These are phyloP conservation scores for Rhynchosporium secalis DNA, from an alignment of 2,329 filamentous ascomycete species.

Conservation along the genomic window DNA sequence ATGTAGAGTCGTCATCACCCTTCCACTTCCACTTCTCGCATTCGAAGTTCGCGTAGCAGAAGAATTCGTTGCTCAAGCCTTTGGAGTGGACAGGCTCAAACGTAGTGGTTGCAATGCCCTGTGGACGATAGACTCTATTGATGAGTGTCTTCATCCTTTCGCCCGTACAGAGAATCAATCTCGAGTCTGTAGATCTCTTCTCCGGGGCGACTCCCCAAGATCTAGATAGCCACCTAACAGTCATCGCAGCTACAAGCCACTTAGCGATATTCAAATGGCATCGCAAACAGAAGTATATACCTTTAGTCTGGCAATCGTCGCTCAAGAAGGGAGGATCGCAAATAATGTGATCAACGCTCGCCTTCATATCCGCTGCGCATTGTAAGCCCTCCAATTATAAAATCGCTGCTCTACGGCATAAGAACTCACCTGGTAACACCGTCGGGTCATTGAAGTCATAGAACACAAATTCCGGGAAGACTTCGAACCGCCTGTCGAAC, in stretches of 20 bases:
- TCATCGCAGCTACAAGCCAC: constrained; percentile 60
- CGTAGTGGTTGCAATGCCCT: constrained; percentile 63
- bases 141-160: constrained; percentile 71
- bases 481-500: constrained; percentile 69
- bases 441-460: constrained; percentile 74
- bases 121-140: constrained; percentile 63
- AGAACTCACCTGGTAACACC: constrained; percentile 56
- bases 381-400: constrained; percentile 4
- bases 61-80: constrained; percentile 78
- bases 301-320: constrained; percentile 78
- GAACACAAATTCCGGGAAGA: constrained; percentile 72
- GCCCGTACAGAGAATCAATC: constrained; percentile 71
- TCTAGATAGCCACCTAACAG: constrained; percentile 70
- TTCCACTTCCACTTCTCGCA: constrained; percentile 52
- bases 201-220: constrained; percentile 26
- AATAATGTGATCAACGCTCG: constrained; percentile 66
- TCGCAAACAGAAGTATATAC: constrained; percentile 43
- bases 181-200: constrained; percentile 18
- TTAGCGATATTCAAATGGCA: background rate
- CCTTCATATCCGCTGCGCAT: constrained; percentile 55
- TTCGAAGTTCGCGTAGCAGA: constrained; percentile 78
- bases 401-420: background rate
- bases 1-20: background rate
- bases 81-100: constrained; percentile 70
- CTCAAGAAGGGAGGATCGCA: constrained; percentile 79